Evolutionary conservation across 345 rosid species (phyloP), one percentile per base, ranked within the genome.

Genomic region (Microcos paniculata): DNA sequence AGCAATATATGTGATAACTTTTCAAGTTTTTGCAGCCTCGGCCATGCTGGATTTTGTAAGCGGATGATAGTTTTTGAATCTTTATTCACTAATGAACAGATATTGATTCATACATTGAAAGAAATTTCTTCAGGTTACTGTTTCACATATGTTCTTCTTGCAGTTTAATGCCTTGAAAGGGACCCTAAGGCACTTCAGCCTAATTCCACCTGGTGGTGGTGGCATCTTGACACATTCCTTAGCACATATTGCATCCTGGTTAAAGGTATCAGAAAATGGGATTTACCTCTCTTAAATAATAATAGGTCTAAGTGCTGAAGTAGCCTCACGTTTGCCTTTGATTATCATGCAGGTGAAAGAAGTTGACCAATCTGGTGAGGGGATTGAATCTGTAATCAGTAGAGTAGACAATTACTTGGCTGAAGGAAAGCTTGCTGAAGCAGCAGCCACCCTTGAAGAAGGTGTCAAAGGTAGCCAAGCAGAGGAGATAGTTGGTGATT

Each of bases 391-490:
- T 15, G 72, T 90, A 48, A 88, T 96, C 31, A 78, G 76, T 68
- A 85, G 86, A 81, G 97, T 96, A 18, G 95, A 96, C 73, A 81
- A 82, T 82, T 85, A 83, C 85, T 83, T 96, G 61, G 85, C 90
- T 0, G 97, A 92, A 59, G 98, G 99, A 15, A 92, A 90, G 82
- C 92, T 96, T 33, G 91, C 90, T 0, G 98, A 93, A 82, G 98
- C 98, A 58, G 99, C 97, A 19, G 84, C 90, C 38, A 85, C 87
- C 78, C 94, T 93, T 58, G 95, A 92, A 79, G 91, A 90, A 71
- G 97, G 99, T 26, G 93, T 91, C n/a, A 78, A 79, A 67, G 99
- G 98, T 78, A 92, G 97, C 87, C 85, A 90, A 82, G 97, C 96
- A 2, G 96, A 89, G 70, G 94, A 86, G 78, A 74, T 92, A 31